Base-by-base conservation (phyloP, 805 yeast genomes). In the Jamesozyma rosinii region DNA sequence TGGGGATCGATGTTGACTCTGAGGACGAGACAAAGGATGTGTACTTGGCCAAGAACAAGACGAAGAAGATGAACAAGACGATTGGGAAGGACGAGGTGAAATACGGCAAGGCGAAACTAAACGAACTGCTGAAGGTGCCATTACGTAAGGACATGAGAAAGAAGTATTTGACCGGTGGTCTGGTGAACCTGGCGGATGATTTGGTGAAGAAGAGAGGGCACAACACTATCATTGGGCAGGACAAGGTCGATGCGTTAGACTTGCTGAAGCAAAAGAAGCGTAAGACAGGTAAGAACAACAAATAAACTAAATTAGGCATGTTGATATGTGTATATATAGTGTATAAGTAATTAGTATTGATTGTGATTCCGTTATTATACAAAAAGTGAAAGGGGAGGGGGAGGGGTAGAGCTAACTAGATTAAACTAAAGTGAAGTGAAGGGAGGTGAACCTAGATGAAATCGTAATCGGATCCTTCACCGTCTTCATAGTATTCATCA, bases 401-500 rank as follows among this genome's bases (percentile, higher is more conserved):
- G n/a, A n/a, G n/a, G n/a, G n/a, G n/a, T n/a, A n/a, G n/a, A n/a
- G n/a, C n/a, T n/a, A n/a, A n/a, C n/a, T n/a, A n/a, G n/a, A n/a
- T n/a, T n/a, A n/a, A n/a, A n/a, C n/a, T n/a, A n/a, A n/a, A n/a
- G n/a, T n/a, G n/a, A n/a, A n/a, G n/a, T n/a, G n/a, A n/a, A n/a
- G n/a, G n/a, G n/a, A n/a, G n/a, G n/a, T n/a, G 29, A 8, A 24
- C 11, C 52, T 56, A 64, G 42, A 64, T 63, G 48, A 61, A 63
- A 47, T 65, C 69, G 38, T 58, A 63, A 41, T 65, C 69, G 34
- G 64, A 61, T 34, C 57, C 67, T 44, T 63, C 70, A 40, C 63
- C 67, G 50, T 81, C 83, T 65, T 79, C 88, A 66, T 79, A 88
- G 64, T 81, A 83, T 65, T 86, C 95, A 60, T 89, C 97, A 50